Evolutionary conservation across 257 asterid species (phyloP), one percentile per base, ranked within the genome.

Genomic region (Jacaranda mimosifolia): DNA sequence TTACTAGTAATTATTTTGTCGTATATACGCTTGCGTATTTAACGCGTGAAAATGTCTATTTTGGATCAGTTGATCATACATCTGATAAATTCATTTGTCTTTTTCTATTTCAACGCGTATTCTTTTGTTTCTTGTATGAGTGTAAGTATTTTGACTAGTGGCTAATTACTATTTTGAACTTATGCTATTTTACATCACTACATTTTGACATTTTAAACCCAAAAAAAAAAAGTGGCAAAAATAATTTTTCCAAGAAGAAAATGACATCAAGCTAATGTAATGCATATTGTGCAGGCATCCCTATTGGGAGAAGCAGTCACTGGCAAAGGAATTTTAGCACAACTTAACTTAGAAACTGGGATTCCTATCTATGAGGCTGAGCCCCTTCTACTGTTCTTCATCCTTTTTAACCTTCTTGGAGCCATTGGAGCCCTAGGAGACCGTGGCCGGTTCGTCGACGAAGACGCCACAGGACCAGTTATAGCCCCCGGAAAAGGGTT

Each of bases 361-460:
- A 88, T 94, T 65, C 98, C 98, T 51, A 92, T 94, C 68, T 87
- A 81, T 38, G 91, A 87, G 69, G 91, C 91, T 9, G 91, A 87
- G 77, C 91, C 91, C 0, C 91, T 87, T 62, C 88, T 87, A 45
- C 90, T 95, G 35, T 92, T 95, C 79, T 95, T 95, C 89, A 95
- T 95, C 81, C 90, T 95, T 12, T 95, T 95, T 80, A 95, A 82
- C 81, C 90, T 95, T 14, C 95, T 95, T 40, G 99, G 98, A 73
- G 99, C 99, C 75, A 95, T 95, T 6, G 99, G 99, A 77, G 99
- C 99, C 46, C 77, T 95, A 56, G 99, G 99, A 43, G 99, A 93
- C 83, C 89, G 99, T 56, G 99, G 99, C 26, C 89, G 86, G 0
- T 95, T 95, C 63, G 87, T 95, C 64, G 99, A 95, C 63, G 98